Evolutionary conservation across 768 basidiomycete species (phyloP), one percentile per base, ranked within the genome.

Genomic region (Auriscalpium vulgare): DNA sequence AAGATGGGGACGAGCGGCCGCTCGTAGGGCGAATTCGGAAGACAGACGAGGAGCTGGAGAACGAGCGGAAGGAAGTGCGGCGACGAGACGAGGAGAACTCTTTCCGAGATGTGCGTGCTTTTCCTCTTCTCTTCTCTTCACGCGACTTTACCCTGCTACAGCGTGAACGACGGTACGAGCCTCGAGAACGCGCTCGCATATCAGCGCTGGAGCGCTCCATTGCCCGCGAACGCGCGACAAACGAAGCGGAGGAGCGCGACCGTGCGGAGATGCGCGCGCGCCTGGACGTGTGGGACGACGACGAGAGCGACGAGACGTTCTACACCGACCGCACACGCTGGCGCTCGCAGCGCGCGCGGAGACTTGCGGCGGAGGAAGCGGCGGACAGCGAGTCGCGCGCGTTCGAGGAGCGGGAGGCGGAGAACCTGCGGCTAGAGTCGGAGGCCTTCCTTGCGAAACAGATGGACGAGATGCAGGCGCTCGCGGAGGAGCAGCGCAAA

Each of bases 141-240:
- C 45, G 10, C 10, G n/a, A 46, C 46, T 44, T 17, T 36, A 23
- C 38, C n/a, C 17, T 50, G 38, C 9, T 49, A 5, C 55, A 98
- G 93, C 85, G 93, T 47, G 95, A 98, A 68, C 84, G 94, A 8
- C 83, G 91, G n/a, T 94, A 95, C 48, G 95, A 98, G 63, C 84
- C 85, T 10, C 79, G 92, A 55, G 97, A 99, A 69, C 80, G 93
- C 34, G 76, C 83, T 8, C 83, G 94, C 51, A 87, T 95, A 56
- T 79, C 81, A 55, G 75, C 83, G 4, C 75, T 93, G 10, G 91
- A 92, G 63, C 82, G 91, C 4, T 77, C 85, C 0, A 84, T 92
- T 50, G 76, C 82, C 9, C 81, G 89, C 14, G 87, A 92, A 55
- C 79, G 81, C 7, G 78, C 80, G 4, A 79, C 84, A 38, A 81